phyloP scores from a whole-genome alignment of 2,329 filamentous ascomycete species.

The Fusarium sp. region DNA sequence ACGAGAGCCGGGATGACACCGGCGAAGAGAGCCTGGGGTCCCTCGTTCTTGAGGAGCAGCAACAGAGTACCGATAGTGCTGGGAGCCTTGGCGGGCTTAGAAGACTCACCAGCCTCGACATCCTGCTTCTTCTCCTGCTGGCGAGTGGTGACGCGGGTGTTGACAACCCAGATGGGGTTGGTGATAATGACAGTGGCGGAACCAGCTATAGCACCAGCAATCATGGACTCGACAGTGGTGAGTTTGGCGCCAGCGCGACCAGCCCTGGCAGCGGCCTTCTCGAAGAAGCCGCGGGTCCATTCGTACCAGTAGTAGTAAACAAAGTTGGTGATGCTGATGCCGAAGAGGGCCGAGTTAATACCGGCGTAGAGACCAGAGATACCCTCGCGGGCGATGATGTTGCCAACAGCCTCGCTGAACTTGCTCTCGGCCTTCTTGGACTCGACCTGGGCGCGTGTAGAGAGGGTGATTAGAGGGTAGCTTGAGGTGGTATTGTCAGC shows the following conservation, averaged over 20 bases:
- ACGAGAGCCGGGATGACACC: slow-evolving; percentile 94
- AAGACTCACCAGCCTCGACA: slow-evolving; percentile 56
- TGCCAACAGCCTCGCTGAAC: slow-evolving; percentile 84
- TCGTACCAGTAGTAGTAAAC: slow-evolving; percentile 99
- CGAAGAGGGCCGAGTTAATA: slow-evolving; percentile 93
- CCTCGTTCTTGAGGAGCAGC: slow-evolving; percentile 85
- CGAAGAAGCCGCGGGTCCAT: slow-evolving; percentile 92
- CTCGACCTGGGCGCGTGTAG: slow-evolving; percentile 96
- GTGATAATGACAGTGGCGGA: slow-evolving; percentile 95
- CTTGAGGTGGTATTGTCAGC: slow-evolving; percentile 59
- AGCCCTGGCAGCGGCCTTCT: slow-evolving; percentile 78
- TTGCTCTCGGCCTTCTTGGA: slow-evolving; percentile 91
- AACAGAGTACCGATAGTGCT: slow-evolving; percentile 86
- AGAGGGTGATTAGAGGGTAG: slow-evolving; percentile 97
- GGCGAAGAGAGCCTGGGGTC: slow-evolving; percentile 85
- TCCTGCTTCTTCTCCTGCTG: slow-evolving; percentile 68
- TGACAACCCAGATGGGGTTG: slow-evolving; percentile 99
- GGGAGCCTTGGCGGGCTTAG: slow-evolving; percentile 64
- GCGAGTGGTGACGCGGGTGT: slow-evolving; percentile 96
- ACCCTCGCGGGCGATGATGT: slow-evolving; percentile 93
- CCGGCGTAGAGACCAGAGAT: slow-evolving; percentile 91
- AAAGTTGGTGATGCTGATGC: slow-evolving; percentile 98
- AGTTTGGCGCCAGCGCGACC: slow-evolving; percentile 84
- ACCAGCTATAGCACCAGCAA: slow-evolving; percentile 92
- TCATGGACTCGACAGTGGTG: slow-evolving; percentile 93